Percentiles rank a stretch among this genome's conserved stretches.
These are phyloP conservation scores for Paraconiothyrium brasiliense DNA, from an alignment of 2,329 filamentous ascomycete genomes.

Conservation along the genomic window DNA sequence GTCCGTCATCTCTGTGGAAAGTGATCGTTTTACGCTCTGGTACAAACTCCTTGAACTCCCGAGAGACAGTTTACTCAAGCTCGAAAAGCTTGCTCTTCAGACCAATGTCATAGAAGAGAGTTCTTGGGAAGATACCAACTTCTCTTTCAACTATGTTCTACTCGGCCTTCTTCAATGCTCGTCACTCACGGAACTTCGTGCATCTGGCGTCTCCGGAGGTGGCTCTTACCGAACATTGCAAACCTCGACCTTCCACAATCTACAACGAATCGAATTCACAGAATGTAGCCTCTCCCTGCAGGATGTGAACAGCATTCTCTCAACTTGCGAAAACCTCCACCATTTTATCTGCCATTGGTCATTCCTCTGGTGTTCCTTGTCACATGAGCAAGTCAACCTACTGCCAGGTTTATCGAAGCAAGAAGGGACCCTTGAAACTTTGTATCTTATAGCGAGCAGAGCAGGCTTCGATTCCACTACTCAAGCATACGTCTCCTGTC, in stretches of 20 bases:
- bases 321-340: constrained; percentile 26
- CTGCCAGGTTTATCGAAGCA: constrained; percentile 25
- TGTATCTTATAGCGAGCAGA: constrained; percentile 15
- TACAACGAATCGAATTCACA: constrained; percentile 33
- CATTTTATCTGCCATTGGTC: constrained; percentile 37
- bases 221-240: not conserved
- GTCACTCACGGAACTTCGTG: constrained; percentile 25
- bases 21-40: constrained; percentile 33
- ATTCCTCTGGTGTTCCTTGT: not conserved
- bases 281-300: constrained; percentile 26
- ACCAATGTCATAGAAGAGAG: constrained; percentile 19
- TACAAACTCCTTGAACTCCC: constrained; percentile 18
- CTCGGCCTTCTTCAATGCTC: constrained; percentile 20
- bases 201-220: constrained; percentile 21
- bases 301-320: constrained; percentile 19
- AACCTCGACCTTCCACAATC: constrained; percentile 10
- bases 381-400: not conserved
- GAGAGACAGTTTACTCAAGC: constrained; percentile 21
- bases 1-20: constrained; percentile 35
- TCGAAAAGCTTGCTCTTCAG: constrained; percentile 30
- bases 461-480: not conserved
- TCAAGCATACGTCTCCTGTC: not conserved
- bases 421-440: constrained; percentile 25
- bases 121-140: not conserved
- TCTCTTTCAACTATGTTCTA: constrained; percentile 23